phyloP scores from a whole-genome alignment of 306 rosid species.

The Acacia acuminata region DNA sequence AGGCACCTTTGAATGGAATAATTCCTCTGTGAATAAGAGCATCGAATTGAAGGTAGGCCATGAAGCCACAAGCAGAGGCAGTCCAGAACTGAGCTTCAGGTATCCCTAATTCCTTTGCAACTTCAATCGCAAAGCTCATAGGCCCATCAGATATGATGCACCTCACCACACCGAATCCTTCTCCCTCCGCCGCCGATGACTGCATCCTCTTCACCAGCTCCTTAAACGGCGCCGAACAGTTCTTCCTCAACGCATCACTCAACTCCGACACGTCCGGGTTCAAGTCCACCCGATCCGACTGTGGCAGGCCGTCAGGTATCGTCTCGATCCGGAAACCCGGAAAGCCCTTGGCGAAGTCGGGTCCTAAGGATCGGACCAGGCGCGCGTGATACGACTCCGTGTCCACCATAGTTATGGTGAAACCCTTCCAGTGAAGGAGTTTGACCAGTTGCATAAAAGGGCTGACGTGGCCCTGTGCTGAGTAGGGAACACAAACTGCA shows the following conservation, averaged over 20 bases:
- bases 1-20: constrained; percentile 42
- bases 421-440: constrained; percentile 35
- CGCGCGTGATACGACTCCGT: constrained; percentile 22
- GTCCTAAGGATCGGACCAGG: constrained; percentile 25
- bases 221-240: constrained; percentile 31
- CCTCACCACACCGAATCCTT: constrained; percentile 31
- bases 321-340: constrained; percentile 33
- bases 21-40: constrained; percentile 38
- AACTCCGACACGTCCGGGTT: constrained; percentile 32
- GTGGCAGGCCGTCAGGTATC: constrained; percentile 37
- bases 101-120: constrained; percentile 36
- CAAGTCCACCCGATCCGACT: constrained; percentile 1
- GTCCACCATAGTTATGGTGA: constrained; percentile 41
- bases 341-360: neutral
- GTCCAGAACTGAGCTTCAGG: constrained; percentile 45
- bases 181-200: neutral
- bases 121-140: constrained; percentile 37
- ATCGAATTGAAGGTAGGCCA: constrained; percentile 35
- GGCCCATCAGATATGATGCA: constrained; percentile 40
- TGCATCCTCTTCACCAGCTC: constrained; percentile 27
- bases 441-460: constrained; percentile 40
- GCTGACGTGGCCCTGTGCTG: constrained; percentile 42
- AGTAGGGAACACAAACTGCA: constrained; percentile 41
- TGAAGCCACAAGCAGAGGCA: constrained; percentile 46
- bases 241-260: constrained; percentile 36